phyloP scores from a whole-genome alignment of 2,329 filamentous ascomycete species.

The Aureobasidium sp. region DNA sequence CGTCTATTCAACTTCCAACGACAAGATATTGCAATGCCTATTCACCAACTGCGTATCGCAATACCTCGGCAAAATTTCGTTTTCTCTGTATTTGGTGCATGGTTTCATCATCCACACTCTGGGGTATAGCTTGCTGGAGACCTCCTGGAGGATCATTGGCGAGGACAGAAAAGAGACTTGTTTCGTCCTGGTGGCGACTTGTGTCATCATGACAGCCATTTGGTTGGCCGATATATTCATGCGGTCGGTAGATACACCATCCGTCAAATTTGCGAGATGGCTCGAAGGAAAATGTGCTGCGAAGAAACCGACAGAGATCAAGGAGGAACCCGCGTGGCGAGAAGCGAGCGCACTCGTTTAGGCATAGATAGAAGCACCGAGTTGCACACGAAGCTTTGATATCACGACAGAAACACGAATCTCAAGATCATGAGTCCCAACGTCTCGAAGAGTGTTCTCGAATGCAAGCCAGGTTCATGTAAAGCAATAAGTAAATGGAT shows the following conservation, averaged over 20 bases:
- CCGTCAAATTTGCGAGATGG: slow-evolving; percentile 50
- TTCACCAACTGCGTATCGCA: slow-evolving; percentile 45
- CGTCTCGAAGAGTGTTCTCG: too few relatives aligned
- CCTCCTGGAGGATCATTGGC: slow-evolving; percentile 32
- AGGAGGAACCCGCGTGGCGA: background rate
- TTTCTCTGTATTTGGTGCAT: slow-evolving; percentile 53
- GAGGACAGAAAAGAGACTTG: slow-evolving; percentile 42
- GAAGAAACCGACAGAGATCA: background rate
- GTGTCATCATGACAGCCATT: slow-evolving; percentile 48
- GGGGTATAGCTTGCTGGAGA: slow-evolving; percentile 34
- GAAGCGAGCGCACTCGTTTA: background rate
- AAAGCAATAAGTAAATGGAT: too few relatives aligned
- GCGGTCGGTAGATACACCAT: slow-evolving; percentile 48
- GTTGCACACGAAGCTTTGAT: too few relatives aligned
- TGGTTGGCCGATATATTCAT: slow-evolving; percentile 51
- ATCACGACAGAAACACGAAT: too few relatives aligned
- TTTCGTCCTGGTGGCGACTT: slow-evolving; percentile 36
- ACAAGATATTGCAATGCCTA: slow-evolving; percentile 39
- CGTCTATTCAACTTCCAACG: slow-evolving; percentile 28
- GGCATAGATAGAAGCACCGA: background rate
- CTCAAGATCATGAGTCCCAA: too few relatives aligned
- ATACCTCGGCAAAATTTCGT: slow-evolving; percentile 52
- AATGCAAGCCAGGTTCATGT: too few relatives aligned
- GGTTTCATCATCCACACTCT: slow-evolving; percentile 46
- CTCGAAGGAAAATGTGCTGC: slow-evolving; percentile 31